These are phyloP conservation scores for Zygosaccharomyces sapae DNA, from an alignment of 1,139 yeast genomes.

Conservation along the genomic window DNA sequence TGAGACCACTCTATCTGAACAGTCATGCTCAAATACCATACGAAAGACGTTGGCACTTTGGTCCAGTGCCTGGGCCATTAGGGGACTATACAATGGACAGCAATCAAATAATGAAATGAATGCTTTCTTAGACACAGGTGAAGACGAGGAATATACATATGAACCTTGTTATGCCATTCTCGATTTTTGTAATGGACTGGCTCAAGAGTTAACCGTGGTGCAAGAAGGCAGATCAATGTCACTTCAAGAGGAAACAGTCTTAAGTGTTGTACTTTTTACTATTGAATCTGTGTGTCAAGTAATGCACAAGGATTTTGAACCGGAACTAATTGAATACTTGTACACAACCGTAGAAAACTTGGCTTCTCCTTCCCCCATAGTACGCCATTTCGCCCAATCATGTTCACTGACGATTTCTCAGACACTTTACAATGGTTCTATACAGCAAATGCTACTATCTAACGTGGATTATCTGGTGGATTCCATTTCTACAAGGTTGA, in stretches of 20 bases:
- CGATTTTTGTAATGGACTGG: slow-evolving; percentile 30
- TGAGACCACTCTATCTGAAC: slow-evolving; percentile 17
- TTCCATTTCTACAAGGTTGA: slow-evolving; percentile 61
- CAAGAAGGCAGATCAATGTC: slow-evolving; percentile 17
- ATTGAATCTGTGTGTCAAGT: slow-evolving; percentile 41
- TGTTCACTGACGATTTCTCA: slow-evolving; percentile 48
- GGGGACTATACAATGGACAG: slow-evolving; percentile 22
- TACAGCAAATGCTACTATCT: slow-evolving; percentile 51
- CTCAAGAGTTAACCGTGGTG: slow-evolving; percentile 24
- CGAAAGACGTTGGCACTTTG: slow-evolving; percentile 32
- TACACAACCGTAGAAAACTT: slow-evolving; percentile 54
- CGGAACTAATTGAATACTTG: slow-evolving; percentile 51
- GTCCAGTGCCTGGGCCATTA: slow-evolving; percentile 32
- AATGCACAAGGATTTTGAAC: slow-evolving; percentile 42
- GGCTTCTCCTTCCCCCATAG: slow-evolving; percentile 44
- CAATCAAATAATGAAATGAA: slow-evolving; percentile 18
- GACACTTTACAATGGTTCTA: slow-evolving; percentile 53
- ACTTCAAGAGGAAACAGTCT: slow-evolving; percentile 15
- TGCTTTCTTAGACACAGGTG: slow-evolving; percentile 33
- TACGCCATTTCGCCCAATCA: slow-evolving; percentile 46
- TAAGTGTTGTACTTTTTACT: slow-evolving; percentile 36
- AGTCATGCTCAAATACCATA: slow-evolving; percentile 9
- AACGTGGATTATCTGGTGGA: slow-evolving; percentile 83
- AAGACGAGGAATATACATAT: slow-evolving; percentile 11
- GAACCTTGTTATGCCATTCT: slow-evolving; percentile 27